phyloP scores from a whole-genome alignment of 441 rosid genomes.

The Euphorbia schlechtendalii region DNA sequence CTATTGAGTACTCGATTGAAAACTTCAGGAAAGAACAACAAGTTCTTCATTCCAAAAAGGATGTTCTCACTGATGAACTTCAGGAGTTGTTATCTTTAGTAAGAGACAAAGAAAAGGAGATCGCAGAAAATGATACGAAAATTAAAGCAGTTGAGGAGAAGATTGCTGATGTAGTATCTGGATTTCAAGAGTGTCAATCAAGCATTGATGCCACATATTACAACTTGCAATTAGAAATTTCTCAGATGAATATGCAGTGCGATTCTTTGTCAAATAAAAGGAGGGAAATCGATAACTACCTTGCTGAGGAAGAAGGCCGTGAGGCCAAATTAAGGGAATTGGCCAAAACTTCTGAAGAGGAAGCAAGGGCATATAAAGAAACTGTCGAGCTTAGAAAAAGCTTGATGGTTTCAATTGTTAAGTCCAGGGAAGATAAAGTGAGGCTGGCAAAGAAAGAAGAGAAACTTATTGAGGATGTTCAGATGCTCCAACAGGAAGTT shows the following conservation, averaged over 20 bases:
- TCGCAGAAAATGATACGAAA: constrained; percentile 49
- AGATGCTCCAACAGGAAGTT: constrained; percentile 56
- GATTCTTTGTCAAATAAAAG: constrained; percentile 45
- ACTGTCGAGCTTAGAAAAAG: constrained; percentile 49
- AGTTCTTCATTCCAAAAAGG: constrained; percentile 40
- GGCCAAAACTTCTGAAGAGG: constrained; percentile 49
- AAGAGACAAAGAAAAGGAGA: constrained; percentile 62
- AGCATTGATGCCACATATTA: constrained; percentile 41
- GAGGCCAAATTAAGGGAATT: constrained; percentile 61
- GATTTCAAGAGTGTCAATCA: constrained; percentile 49
- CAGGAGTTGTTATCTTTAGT: constrained; percentile 56
- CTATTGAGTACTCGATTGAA: constrained; percentile 44
- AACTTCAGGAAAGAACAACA: constrained; percentile 55
- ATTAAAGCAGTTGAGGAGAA: constrained; percentile 51
- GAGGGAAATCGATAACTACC: constrained; percentile 45
- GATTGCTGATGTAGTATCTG: constrained; percentile 46
- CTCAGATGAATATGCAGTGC: constrained; percentile 37
- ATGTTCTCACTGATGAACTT: constrained; percentile 46
- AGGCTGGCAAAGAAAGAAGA: constrained; percentile 61
- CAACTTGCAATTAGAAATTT: constrained; percentile 41
- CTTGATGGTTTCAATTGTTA: constrained; percentile 48
- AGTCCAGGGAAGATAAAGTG: constrained; percentile 56
- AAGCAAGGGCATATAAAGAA: constrained; percentile 52
- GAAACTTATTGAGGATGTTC: constrained; percentile 70
- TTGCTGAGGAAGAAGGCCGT: constrained; percentile 43